Evolutionary conservation across 106 monocot genomes (phyloP), one percentile per base, ranked within the genome.

Genomic region (Xerophyta viscosa): DNA sequence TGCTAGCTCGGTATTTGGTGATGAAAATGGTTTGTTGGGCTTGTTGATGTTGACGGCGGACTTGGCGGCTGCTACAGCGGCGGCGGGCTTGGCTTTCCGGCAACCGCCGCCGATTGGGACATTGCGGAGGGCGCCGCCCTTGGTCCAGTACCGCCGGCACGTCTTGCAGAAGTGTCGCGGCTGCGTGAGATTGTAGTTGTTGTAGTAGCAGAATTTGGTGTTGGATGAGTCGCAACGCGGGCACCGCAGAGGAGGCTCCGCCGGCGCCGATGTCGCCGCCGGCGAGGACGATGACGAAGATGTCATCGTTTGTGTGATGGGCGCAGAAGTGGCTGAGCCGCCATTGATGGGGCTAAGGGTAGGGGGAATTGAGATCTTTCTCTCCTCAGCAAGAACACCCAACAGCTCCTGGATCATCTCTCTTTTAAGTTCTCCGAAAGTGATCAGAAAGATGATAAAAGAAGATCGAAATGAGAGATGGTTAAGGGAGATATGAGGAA

Each of bases 211-310:
- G 56, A 52, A 51, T 62, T 74, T 74, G 39, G 74, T 74, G 56
- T 63, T 74, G 39, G 67, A 42, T 18, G 74, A 74, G 41, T 67
- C 59, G 50, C 74, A 74, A 10, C 74, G 27, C 24, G 74, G 74
- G 56, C 74, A 74, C 52, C 21, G 43, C 7, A 56, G 44, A 19
- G n/a, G n/a, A 13, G n/a, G 46, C 46, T 46, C 19, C 18, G 46
- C 20, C 13, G 46, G 8, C 19, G n/a, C 19, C 19, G 18, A 14
- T 17, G 18, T 7, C 19, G 46, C 1, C 3, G 46, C 15, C 15
- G 46, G 4, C 8, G 46, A 46, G 19, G 46, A 46, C 1, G 46
- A 46, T 1, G 46, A 17, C 19, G 46, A 46, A 46, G 46, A 19
- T 7, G 46, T 17, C 19, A 19, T 13, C 1, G 46, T 19, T 6